A percentile compares a stretch with the other conserved stretches of the same genome.
phyloP scores from a whole-genome alignment of 257 asterid species.

The Fraxinus pennsylvanica region DNA sequence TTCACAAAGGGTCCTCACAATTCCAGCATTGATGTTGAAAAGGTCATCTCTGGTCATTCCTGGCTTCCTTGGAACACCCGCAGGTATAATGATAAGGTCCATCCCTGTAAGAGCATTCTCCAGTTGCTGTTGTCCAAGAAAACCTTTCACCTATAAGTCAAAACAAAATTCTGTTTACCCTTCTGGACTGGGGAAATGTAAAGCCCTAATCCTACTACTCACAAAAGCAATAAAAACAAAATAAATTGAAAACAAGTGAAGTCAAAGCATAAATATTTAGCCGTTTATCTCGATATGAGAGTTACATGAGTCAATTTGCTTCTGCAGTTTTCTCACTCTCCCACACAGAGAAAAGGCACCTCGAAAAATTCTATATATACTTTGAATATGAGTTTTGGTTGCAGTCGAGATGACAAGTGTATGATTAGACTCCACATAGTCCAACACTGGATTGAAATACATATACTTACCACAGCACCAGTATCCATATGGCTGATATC shows the following conservation, averaged over 20 bases:
- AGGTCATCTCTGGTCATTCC: slow-evolving; percentile 95
- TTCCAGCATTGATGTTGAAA: slow-evolving; percentile 88
- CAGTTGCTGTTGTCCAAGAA: slow-evolving; percentile 72
- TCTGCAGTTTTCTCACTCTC: neutral
- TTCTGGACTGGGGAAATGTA: neutral
- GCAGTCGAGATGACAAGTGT: neutral
- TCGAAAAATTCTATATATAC: too few species aligned
- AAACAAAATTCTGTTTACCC: neutral
- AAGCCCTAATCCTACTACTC: neutral
- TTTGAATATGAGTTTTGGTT: neutral
- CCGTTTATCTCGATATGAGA: neutral
- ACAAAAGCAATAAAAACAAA: neutral
- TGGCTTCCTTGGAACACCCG: slow-evolving; percentile 92
- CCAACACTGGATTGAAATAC: neutral
- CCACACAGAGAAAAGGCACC: neutral
- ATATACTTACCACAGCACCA: slow-evolving; percentile 72
- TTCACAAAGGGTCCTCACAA: slow-evolving; percentile 77
- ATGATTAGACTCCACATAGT: neutral
- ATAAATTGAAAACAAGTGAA: neutral
- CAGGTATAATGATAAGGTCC: slow-evolving; percentile 86
- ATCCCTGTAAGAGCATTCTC: slow-evolving; percentile 84
- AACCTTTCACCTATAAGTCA: slow-evolving; percentile 69
- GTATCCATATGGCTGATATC: slow-evolving; percentile 98
- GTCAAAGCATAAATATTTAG: neutral
- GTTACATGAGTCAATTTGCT: neutral